Conservation (phyloP, 768 basidiomycete species). For the Chiua virens region DNA sequence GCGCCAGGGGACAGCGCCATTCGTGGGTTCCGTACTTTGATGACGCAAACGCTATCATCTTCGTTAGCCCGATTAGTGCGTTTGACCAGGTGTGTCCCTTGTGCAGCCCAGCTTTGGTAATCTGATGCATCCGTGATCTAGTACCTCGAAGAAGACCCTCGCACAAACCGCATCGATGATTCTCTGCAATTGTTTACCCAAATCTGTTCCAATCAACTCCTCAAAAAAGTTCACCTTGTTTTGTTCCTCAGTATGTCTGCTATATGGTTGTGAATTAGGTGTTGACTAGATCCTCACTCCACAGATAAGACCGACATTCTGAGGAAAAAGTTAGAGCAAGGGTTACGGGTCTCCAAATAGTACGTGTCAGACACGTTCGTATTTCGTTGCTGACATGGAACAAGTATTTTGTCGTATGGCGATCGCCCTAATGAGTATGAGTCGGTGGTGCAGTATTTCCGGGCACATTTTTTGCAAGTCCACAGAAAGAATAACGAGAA, state of each 20-base stretch:
- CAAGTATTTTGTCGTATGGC: conserved; percentile 78
- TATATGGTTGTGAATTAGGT: neutral
- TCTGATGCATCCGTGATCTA: conserved; percentile 26
- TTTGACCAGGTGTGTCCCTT: conserved; percentile 61
- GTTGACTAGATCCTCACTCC: neutral
- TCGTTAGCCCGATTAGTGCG: conserved; percentile 76
- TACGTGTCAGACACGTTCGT: conserved; percentile 34
- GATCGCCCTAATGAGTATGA: conserved; percentile 82
- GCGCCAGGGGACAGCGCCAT: conserved; percentile 70
- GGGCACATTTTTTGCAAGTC: conserved; percentile 80
- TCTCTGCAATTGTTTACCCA: conserved; percentile 86
- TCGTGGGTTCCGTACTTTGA: conserved; percentile 70
- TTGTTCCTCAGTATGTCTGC: conserved; percentile 54
- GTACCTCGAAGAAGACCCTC: conserved; percentile 87
- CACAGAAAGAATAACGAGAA: conserved; percentile 79
- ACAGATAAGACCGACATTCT: conserved; percentile 80
- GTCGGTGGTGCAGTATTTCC: conserved; percentile 82
- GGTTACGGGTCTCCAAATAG: conserved; percentile 78
- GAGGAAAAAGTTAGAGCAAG: conserved; percentile 66
- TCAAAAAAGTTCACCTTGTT: conserved; percentile 67
- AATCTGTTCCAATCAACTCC: conserved; percentile 77
- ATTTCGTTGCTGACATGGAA: conserved; percentile 7
- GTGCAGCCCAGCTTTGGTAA: conserved; percentile 1
- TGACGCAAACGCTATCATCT: conserved; percentile 78
- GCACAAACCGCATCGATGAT: conserved; percentile 84